A percentile compares a stretch with the other conserved stretches of the same genome.
These are phyloP conservation scores for Chenopodium berlandieri DNA, from an alignment of 148 eudicot genomes.

Conservation along the genomic window DNA sequence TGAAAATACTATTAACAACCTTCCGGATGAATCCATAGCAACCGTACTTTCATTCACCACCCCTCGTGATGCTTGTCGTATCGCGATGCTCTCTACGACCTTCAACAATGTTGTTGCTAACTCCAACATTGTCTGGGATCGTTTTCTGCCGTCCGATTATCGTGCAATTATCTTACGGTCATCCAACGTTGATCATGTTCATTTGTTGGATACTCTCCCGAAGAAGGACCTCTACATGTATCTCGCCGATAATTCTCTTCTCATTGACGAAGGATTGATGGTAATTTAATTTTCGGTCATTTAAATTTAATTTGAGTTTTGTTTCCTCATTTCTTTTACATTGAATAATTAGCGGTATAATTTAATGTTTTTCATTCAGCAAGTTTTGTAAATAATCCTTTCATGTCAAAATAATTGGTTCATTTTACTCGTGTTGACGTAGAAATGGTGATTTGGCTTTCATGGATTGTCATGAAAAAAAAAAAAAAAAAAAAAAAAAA, in stretches of 20 bases:
- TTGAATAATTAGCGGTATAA: too few relatives aligned
- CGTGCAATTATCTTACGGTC: conserved; percentile 29
- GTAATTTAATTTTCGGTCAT: conserved; percentile 21
- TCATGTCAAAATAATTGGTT: too few relatives aligned
- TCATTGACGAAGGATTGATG: conserved; percentile 51
- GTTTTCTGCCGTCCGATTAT: conserved; percentile 49
- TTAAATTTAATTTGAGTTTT: too few relatives aligned
- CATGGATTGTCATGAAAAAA: too few relatives aligned
- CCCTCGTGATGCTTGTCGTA: conserved; percentile 40
- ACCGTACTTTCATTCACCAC: conserved; percentile 32
- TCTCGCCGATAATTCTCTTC: conserved; percentile 39
- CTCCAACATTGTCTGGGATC: conserved; percentile 44
- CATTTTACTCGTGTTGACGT: too few relatives aligned
- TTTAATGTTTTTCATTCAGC: too few relatives aligned
- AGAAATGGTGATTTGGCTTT: too few relatives aligned
- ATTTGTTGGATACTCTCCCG: conserved; percentile 14
- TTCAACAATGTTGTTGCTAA: conserved; percentile 41
- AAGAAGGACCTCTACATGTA: conserved; percentile 46
- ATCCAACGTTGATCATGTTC: conserved; percentile 19
- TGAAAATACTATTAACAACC: too few relatives aligned
- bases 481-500: too few relatives aligned
- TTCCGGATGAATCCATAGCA: conserved; percentile 49
- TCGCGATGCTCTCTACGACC: conserved; percentile 28
- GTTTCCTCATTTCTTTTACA: too few relatives aligned
- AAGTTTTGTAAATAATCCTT: too few relatives aligned